Conservation (phyloP, 129 eudicot species). For the Lactuca sativa region DNA sequence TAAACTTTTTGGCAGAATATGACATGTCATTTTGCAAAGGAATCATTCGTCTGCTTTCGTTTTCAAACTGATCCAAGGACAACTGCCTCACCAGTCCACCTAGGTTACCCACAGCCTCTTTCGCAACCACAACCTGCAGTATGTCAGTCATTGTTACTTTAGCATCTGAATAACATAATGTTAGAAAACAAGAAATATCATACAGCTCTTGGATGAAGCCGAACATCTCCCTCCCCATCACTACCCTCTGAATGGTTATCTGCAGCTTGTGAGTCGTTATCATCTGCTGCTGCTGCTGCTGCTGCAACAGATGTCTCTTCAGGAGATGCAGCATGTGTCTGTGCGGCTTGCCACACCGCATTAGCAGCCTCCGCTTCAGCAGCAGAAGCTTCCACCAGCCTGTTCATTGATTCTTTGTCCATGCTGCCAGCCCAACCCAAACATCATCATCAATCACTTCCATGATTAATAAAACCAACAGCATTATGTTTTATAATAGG, state of each 20-base stretch:
- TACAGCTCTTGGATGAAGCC: slow-evolving; percentile 99
- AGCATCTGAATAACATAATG: background rate
- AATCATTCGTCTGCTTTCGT: slow-evolving; percentile 92
- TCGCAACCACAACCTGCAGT: slow-evolving; percentile 94
- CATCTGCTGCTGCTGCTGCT: slow-evolving; percentile 42
- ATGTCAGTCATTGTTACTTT: background rate
- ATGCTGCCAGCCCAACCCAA: slow-evolving; percentile 40
- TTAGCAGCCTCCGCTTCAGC: slow-evolving; percentile 95
- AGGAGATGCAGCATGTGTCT: slow-evolving; percentile 68
- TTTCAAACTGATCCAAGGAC: slow-evolving; percentile 95
- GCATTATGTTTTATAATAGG: background rate
- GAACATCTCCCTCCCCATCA: slow-evolving; percentile 77
- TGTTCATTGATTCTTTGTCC: slow-evolving; percentile 78
- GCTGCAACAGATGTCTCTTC: slow-evolving; percentile 54
- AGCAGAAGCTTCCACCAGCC: slow-evolving; percentile 88
- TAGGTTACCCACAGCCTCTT: slow-evolving; percentile 89
- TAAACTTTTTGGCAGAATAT: slow-evolving; percentile 58
- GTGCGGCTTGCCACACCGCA: slow-evolving; percentile 97
- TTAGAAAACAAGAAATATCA: slow-evolving; percentile 3
- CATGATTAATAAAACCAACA: background rate
- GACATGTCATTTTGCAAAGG: slow-evolving; percentile 73
- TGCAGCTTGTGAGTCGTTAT: slow-evolving; percentile 63
- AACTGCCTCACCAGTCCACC: slow-evolving; percentile 95
- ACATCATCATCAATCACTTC: too few species aligned
- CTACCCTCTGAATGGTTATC: slow-evolving; percentile 86